Evolutionary conservation across 768 basidiomycete genomes (phyloP).

Genomic region (Podaxis mareebaensis): DNA sequence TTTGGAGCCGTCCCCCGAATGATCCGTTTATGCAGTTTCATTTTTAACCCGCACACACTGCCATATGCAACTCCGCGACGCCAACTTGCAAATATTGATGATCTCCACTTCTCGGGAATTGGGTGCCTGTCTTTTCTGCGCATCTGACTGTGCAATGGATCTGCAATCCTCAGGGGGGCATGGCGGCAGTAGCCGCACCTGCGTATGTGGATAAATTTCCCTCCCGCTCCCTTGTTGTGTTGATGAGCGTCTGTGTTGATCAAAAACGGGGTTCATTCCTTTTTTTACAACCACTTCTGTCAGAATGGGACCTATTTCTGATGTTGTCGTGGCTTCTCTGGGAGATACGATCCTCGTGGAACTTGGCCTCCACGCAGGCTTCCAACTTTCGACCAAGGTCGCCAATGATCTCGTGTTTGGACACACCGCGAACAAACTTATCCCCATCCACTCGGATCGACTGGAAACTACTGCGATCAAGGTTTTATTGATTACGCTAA

Average conservation of each 20-base stretch:
- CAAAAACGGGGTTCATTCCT: conserved; percentile 1
- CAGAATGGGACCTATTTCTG: conserved; percentile 56
- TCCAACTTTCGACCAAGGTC: conserved; percentile 47
- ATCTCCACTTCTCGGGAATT: neutral
- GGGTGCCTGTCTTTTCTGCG: neutral
- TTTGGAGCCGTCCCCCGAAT: conserved; percentile 9
- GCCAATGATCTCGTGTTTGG: conserved; percentile 56
- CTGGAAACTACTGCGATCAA: conserved; percentile 62
- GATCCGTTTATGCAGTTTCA: conserved; percentile 6
- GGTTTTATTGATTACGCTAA: conserved; percentile 57
- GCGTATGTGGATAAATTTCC: conserved; percentile 30
- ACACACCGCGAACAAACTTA: conserved; percentile 44
- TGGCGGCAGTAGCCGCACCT: conserved; percentile 43
- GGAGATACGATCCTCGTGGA: conserved; percentile 63
- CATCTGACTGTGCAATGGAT: conserved; percentile 1
- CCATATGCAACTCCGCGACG: neutral
- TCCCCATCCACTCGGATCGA: conserved; percentile 53
- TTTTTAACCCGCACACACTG: conserved; percentile 4
- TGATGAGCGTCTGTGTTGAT: neutral
- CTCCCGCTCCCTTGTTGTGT: neutral
- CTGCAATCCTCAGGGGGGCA: conserved; percentile 33
- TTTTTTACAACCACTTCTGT: neutral
- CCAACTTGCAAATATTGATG: neutral
- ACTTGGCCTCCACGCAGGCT: conserved; percentile 53
- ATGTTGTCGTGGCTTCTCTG: conserved; percentile 47